A percentile compares a stretch with the other conserved stretches of the same genome.
phyloP scores from a whole-genome alignment of 176 grass and related monocot species.

The Elymus sibiricus region DNA sequence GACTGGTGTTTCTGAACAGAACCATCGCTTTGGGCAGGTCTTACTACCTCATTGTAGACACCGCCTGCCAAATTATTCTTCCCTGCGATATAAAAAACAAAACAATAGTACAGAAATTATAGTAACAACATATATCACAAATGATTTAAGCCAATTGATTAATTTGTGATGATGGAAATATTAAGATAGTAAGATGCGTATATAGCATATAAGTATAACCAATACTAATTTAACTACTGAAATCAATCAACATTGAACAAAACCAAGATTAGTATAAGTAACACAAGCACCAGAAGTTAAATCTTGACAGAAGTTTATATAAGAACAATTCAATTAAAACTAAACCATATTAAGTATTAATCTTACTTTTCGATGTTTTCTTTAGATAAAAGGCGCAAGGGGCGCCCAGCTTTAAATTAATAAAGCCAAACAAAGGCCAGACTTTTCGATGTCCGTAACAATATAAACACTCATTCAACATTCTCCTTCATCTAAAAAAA shows the following conservation, averaged over 20 bases:
- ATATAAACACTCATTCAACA: not conserved
- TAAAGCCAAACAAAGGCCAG: too few species aligned
- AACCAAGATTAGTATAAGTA: not conserved
- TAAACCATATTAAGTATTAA: conserved; percentile 21
- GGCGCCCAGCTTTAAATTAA: too few species aligned
- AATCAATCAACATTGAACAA: not conserved
- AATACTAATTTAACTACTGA: conserved; percentile 13
- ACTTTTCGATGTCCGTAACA: not conserved
- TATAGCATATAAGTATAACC: not conserved
- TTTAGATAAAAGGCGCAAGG: too few species aligned
- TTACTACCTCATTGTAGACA: conserved; percentile 52
- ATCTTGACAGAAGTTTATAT: not conserved
- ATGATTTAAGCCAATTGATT: conserved; percentile 1
- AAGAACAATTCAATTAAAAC: conserved; percentile 4
- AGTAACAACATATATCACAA: not conserved
- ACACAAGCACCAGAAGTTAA: not conserved
- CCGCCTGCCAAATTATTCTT: conserved; percentile 53
- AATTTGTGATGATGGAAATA: not conserved
- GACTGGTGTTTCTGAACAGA: conserved; percentile 43
- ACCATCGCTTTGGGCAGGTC: conserved; percentile 48
- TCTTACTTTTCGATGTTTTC: not conserved
- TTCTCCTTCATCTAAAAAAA: not conserved
- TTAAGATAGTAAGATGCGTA: not conserved
- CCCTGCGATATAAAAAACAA: conserved; percentile 38
- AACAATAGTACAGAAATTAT: not conserved